These are phyloP conservation scores for Apiospora aurea DNA, from an alignment of 2,329 filamentous ascomycete genomes.

Conservation along the genomic window DNA sequence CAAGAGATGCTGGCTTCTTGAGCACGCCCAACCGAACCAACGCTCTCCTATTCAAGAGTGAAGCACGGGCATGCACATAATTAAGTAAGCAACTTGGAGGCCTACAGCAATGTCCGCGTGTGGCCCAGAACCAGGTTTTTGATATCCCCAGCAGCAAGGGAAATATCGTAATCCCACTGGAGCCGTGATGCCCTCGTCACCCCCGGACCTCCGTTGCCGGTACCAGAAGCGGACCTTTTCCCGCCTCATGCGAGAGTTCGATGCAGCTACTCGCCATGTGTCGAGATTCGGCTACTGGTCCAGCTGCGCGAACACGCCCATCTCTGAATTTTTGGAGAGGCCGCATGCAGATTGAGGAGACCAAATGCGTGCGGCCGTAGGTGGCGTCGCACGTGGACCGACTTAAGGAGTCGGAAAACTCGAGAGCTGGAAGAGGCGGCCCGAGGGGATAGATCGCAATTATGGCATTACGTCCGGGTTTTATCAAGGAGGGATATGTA, in stretches of 20 bases:
- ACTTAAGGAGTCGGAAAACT: slow-evolving; percentile 59
- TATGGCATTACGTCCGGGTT: background rate
- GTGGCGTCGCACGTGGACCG: slow-evolving; percentile 59
- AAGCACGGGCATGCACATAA: slow-evolving; percentile 73
- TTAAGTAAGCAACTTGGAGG: slow-evolving; percentile 71
- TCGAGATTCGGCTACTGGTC: slow-evolving; percentile 70
- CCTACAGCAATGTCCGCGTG: slow-evolving; percentile 64
- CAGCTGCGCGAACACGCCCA: slow-evolving; percentile 60
- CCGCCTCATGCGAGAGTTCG: slow-evolving; percentile 57
- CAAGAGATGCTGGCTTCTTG: slow-evolving; percentile 69
- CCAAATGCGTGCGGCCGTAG: slow-evolving; percentile 63
- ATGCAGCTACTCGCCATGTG: slow-evolving; percentile 67
- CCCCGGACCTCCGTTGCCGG: slow-evolving; percentile 55
- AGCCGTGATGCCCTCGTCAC: slow-evolving; percentile 68
- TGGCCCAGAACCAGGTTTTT: slow-evolving; percentile 62
- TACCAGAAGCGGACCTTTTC: slow-evolving; percentile 61
- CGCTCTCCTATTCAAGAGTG: slow-evolving; percentile 71
- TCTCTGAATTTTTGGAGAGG: slow-evolving; percentile 70
- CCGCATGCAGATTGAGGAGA: slow-evolving; percentile 68
- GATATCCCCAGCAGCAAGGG: slow-evolving; percentile 53
- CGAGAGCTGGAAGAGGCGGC: slow-evolving; percentile 51
- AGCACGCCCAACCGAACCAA: slow-evolving; percentile 72
- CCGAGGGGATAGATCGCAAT: no score
- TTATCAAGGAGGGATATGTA: background rate
- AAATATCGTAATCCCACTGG: slow-evolving; percentile 58